Evolutionary conservation across 2,329 filamentous ascomycete genomes (phyloP).

Genomic region (Fusarium tupiense): DNA sequence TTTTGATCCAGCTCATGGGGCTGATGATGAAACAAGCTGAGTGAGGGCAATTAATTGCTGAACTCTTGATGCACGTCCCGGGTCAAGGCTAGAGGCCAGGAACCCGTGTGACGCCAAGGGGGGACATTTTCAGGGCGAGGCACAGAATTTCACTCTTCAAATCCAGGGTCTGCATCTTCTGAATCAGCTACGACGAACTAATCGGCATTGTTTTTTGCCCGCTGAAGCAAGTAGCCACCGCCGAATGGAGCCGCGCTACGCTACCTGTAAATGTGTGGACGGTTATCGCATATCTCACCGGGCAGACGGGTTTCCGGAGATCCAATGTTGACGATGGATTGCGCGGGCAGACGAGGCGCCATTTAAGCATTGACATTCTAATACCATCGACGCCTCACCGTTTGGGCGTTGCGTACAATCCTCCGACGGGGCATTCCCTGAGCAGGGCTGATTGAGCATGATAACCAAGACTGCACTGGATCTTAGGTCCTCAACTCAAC

Average conservation of each 20-base stretch:
- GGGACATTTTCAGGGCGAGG: not conserved
- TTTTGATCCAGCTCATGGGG: not conserved
- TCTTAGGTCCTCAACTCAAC: not conserved
- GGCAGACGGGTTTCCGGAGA: not conserved
- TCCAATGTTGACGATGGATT: not conserved
- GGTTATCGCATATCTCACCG: not conserved
- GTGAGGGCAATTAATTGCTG: not conserved
- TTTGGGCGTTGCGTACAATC: slow-evolving; percentile 11
- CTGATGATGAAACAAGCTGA: slow-evolving; percentile 1
- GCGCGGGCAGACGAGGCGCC: not conserved
- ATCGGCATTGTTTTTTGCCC: slow-evolving; percentile 9
- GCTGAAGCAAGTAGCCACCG: slow-evolving; percentile 27
- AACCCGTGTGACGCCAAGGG: not conserved
- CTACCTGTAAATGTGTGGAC: slow-evolving; percentile 1
- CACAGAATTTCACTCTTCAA: slow-evolving; percentile 7
- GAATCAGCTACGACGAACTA: slow-evolving; percentile 1
- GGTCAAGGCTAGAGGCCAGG: not conserved
- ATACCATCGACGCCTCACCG: slow-evolving; percentile 31
- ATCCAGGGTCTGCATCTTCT: slow-evolving; percentile 7
- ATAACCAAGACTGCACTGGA: not conserved
- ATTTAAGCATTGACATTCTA: slow-evolving; percentile 23
- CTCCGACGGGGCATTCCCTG: slow-evolving; percentile 6
- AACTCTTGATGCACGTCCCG: not conserved
- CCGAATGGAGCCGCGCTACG: slow-evolving; percentile 15
- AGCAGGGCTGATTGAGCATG: not conserved